Evolutionary conservation across 2,329 filamentous ascomycete species (phyloP).

Genomic region (Cryphonectria parasitica): DNA sequence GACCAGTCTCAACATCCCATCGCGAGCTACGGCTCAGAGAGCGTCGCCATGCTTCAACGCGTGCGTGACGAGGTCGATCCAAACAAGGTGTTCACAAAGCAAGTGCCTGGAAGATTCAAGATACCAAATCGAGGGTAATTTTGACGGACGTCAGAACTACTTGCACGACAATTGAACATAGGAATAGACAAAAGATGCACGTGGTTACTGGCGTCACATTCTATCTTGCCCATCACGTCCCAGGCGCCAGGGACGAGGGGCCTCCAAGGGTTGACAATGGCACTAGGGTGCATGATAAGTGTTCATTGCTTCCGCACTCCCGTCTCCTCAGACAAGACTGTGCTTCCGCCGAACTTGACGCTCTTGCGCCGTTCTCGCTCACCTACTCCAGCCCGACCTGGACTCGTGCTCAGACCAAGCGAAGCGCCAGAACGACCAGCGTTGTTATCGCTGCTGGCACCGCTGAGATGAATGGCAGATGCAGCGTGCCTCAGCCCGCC

Average conservation of each 20-base stretch:
- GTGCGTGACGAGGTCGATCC: slow-evolving; percentile 17
- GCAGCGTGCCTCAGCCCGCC: slow-evolving; percentile 28
- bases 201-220: not conserved
- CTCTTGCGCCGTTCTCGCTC: slow-evolving; percentile 65
- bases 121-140: not conserved
- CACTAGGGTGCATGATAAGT: not conserved
- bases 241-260: too few species aligned
- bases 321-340: slow-evolving; percentile 6
- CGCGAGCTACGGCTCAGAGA: slow-evolving; percentile 31
- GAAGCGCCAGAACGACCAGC: slow-evolving; percentile 12
- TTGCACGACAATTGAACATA: not conserved
- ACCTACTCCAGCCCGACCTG: slow-evolving; percentile 42
- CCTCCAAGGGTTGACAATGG: not conserved
- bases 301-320: not conserved
- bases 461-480: slow-evolving; percentile 9
- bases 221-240: not conserved
- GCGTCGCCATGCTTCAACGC: slow-evolving; percentile 25
- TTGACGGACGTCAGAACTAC: not conserved
- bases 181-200: not conserved
- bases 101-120: slow-evolving; percentile 8
- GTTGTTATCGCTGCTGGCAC: slow-evolving; percentile 31
- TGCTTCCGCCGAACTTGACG: slow-evolving; percentile 60
- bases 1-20: slow-evolving; percentile 33
- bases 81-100: not conserved
- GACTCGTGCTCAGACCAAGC: slow-evolving; percentile 54